Evolutionary conservation across 2,329 filamentous ascomycete genomes (phyloP).

Genomic region (Ampelomyces quisqualis): DNA sequence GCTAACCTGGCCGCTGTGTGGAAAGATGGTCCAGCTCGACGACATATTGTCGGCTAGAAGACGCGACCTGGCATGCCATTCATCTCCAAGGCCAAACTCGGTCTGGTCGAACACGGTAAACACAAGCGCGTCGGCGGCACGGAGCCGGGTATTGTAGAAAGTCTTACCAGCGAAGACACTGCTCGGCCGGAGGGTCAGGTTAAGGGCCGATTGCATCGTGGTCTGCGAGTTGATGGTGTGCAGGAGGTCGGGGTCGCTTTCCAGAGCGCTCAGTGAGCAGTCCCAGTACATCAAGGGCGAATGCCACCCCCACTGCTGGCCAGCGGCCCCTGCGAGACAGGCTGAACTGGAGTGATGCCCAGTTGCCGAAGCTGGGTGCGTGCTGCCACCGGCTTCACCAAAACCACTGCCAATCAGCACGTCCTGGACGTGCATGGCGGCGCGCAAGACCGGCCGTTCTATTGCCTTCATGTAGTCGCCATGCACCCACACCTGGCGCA

Average conservation of each 20-base stretch:
- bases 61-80: constrained; percentile 64
- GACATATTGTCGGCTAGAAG: constrained; percentile 53
- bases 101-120: constrained; percentile 72
- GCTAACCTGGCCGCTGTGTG: constrained; percentile 56
- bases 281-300: constrained; percentile 83
- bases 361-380: constrained; percentile 5
- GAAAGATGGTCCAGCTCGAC: constrained; percentile 66
- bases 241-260: constrained; percentile 63
- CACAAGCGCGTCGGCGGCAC: constrained; percentile 75
- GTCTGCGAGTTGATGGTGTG: constrained; percentile 68
- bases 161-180: constrained; percentile 81
- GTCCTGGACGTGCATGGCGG: constrained; percentile 70
- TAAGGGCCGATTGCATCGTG: constrained; percentile 64
- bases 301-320: constrained; percentile 73
- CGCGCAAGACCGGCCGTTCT: constrained; percentile 62
- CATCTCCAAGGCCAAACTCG: constrained; percentile 62
- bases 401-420: constrained; percentile 59
- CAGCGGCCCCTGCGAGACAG: constrained; percentile 48
- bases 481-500: constrained; percentile 81
- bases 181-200: constrained; percentile 72
- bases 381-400: constrained; percentile 6
- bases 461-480: constrained; percentile 78
- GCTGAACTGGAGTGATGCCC: constrained; percentile 15
- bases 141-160: constrained; percentile 66
- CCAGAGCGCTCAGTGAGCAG: constrained; percentile 61